A percentile compares a stretch with the other conserved stretches of the same genome.
These are phyloP conservation scores for Zygoascus hellenicus DNA, from an alignment of 1,139 yeast genomes.

Conservation along the genomic window DNA sequence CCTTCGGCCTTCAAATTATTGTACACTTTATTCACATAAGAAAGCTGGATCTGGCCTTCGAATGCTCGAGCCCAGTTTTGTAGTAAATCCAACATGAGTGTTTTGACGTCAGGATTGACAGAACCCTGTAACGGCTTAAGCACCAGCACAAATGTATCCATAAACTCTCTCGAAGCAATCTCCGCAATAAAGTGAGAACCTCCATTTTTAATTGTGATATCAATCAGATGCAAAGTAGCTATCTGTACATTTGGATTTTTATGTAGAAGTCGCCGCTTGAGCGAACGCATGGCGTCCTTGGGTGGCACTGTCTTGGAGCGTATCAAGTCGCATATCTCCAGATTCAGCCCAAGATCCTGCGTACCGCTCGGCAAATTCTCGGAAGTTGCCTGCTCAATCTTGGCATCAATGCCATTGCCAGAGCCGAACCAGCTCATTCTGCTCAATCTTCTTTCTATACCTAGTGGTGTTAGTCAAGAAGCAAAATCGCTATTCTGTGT, in stretches of 20 bases:
- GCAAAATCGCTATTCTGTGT: too few relatives aligned
- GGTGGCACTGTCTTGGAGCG: conserved; percentile 80
- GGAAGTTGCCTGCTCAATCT: conserved; percentile 74
- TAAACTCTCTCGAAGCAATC: conserved; percentile 76
- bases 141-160: conserved; percentile 50
- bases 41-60: conserved; percentile 59
- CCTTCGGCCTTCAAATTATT: conserved; percentile 51
- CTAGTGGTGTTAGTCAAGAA: too few relatives aligned
- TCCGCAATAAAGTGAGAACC: conserved; percentile 82
- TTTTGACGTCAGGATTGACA: conserved; percentile 53
- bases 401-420: conserved; percentile 51
- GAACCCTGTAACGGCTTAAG: conserved; percentile 29
- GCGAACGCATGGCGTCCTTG: conserved; percentile 74
- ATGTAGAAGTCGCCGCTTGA: conserved; percentile 66
- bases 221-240: conserved; percentile 69
- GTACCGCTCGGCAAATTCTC: conserved; percentile 91
- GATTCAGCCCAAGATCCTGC: conserved; percentile 68
- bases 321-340: conserved; percentile 84
- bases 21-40: conserved; percentile 60
- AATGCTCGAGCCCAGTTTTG: conserved; percentile 78
- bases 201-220: conserved; percentile 87
- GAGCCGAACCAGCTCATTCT: conserved; percentile 54
- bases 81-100: conserved; percentile 54
- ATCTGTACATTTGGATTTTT: conserved; percentile 71
- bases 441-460: too few relatives aligned